Base-by-base conservation (phyloP, 495 filamentous ascomycete genomes). In the Penicillium manginii region DNA sequence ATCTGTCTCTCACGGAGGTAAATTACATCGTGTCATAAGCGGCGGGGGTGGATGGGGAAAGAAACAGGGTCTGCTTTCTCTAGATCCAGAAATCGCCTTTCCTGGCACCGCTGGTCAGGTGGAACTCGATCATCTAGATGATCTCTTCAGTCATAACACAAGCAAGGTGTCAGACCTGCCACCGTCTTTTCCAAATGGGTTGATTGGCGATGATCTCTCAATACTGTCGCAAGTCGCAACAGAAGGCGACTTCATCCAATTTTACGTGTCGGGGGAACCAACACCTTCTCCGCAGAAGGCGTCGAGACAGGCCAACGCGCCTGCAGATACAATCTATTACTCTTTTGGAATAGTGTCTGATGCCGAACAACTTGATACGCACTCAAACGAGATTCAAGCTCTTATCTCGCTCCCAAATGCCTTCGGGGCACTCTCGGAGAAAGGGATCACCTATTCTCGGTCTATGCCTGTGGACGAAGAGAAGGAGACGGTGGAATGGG, bases 31-130 rank as follows among this genome's bases (percentile, higher is more conserved):
- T 65, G 84, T 91, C 40, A 84, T 94, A 54, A 94, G 91, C 68
- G 92, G 92, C 19, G 92, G 92, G 59, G 92, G 92, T 51, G 92
- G 92, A 46, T 97, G 92, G 92, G 92, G 92, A 5, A 77, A 84
- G 59, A 97, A 96, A 70, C 84, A 87, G 54, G 92, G 92, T 4
- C 79, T 97, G 12, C 75, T 96, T 6, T 92, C 91, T 8, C 77
- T 97, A 0, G 91, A 96, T 66, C 91, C 91, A 18, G 83, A 91
- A 61, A 79, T 76, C 15, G 75, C 64, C 18, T 79, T 78, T 47
- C 45, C 57, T 15, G 65, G 62, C 23, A 54, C 56, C 42, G 15
- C 47, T 46, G 45, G 52, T 17, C 47, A 23, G 11, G 33, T 61
- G n/a, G 55, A 56, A 3, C 57, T 70, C 12, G 37, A 55, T 11